phyloP scores from a whole-genome alignment of 2,329 filamentous ascomycete species.

The Alternaria conjuncta region DNA sequence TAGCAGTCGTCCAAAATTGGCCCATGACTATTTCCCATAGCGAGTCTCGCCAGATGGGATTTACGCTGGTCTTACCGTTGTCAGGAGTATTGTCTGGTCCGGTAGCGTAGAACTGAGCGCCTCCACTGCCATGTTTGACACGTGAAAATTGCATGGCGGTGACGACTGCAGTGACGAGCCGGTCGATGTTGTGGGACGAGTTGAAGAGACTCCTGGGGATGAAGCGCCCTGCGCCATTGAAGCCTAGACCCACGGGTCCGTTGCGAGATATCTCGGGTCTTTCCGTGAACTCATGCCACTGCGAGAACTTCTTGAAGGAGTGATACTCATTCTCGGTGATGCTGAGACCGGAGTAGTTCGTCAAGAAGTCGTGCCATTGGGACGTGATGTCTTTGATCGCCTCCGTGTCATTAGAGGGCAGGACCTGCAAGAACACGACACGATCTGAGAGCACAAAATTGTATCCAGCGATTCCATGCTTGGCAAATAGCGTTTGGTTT shows the following conservation, averaged over 20 bases:
- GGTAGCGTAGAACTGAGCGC: slow-evolving; percentile 45
- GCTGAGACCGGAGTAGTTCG: slow-evolving; percentile 38
- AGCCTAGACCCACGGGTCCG: slow-evolving; percentile 42
- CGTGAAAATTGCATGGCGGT: slow-evolving; percentile 42
- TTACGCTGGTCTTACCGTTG: slow-evolving; percentile 39
- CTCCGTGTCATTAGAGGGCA: slow-evolving; percentile 34
- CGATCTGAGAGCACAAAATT: slow-evolving; percentile 43
- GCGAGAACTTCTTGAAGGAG: slow-evolving; percentile 39
- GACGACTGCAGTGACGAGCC: slow-evolving; percentile 40
- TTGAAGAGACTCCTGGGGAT: slow-evolving; percentile 40
- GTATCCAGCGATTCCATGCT: slow-evolving; percentile 43
- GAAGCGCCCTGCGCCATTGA: slow-evolving; percentile 43
- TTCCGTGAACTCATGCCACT: slow-evolving; percentile 41
- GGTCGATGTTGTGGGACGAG: slow-evolving; percentile 22
- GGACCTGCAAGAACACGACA: slow-evolving; percentile 41
- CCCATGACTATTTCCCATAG: slow-evolving; percentile 47
- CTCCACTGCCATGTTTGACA: slow-evolving; percentile 33
- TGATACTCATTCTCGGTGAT: slow-evolving; percentile 43
- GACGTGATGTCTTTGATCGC: slow-evolving; percentile 36
- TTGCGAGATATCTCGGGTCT: slow-evolving; percentile 40
- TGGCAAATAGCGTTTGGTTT: slow-evolving; percentile 39
- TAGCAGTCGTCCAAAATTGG: slow-evolving; percentile 36
- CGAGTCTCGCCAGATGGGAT: slow-evolving; percentile 41
- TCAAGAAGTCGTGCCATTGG: slow-evolving; percentile 41
- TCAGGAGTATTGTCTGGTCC: slow-evolving; percentile 42